Evolutionary conservation across 2,329 filamentous ascomycete species (phyloP), one percentile per base, ranked within the genome.

Genomic region (Arthrobotrys iridis): DNA sequence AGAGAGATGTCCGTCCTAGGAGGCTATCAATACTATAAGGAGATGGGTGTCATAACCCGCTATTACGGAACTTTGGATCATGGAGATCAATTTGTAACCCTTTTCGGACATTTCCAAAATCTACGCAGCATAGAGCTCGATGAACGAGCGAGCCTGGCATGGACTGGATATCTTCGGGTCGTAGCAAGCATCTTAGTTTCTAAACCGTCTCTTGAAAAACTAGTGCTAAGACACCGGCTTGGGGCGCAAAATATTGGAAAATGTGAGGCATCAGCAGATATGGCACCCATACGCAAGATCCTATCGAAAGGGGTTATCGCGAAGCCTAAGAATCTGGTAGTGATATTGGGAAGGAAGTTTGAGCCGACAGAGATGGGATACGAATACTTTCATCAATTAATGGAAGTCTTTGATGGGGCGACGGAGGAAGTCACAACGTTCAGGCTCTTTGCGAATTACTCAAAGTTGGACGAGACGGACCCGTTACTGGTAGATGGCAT

Each of bases 21-120:
- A 35, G 68, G 68, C 4, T 66, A 73, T 18, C 58, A 73, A n/a
- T 73, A 66, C 24, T 73, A 66, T 30, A 66, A 57, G 26, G 68
- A 73, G n/a, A 60, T 60, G 52, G 68, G 45, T 11, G n/a, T 73
- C n/a, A 20, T 73, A 13, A 73, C 62, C 7, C 60, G 68, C 3
- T 66, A 62, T 45, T 73, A 73, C 15, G 68, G 60, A 2, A 24
- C 55, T 4, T 41, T 26, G 7, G 35, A 55, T 7, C 3, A 65
- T 1, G 68, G 68, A 8, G 62, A 66, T 18, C 35, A 6, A 1
- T 66, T 66, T 30, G 35, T 62, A 15, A 62, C 28, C 10, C n/a
- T 73, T 11, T 73, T 73, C 26, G 18, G 55, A 28, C 62, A 60
- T 1, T 73, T 73, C 22, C 40, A 62, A 5, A 66, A 60, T 15